phyloP scores from a whole-genome alignment of 2,329 filamentous ascomycete genomes.

The Elsinoe ampelina region DNA sequence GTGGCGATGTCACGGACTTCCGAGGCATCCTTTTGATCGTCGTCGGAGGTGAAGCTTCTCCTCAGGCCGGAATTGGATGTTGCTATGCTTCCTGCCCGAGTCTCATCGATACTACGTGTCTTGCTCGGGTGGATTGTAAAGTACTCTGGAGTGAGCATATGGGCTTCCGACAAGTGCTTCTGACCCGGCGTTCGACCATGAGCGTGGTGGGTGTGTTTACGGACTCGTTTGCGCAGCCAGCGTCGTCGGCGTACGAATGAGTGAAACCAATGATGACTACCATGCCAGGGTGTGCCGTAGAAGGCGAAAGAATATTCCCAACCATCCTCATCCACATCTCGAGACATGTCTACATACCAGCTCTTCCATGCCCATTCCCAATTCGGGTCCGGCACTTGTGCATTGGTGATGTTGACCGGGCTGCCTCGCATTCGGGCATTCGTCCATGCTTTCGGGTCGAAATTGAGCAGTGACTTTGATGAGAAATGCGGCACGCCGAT shows the following conservation, averaged over 20 bases:
- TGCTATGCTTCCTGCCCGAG: constrained; percentile 16
- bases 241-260: constrained; percentile 85
- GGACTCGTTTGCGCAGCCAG: constrained; percentile 75
- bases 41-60: constrained; percentile 28
- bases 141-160: constrained; percentile 67
- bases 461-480: constrained; percentile 67
- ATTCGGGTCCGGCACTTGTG: constrained; percentile 85
- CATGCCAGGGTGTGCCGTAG: constrained; percentile 61
- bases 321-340: constrained; percentile 76
- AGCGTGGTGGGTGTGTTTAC: constrained; percentile 41
- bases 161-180: constrained; percentile 42
- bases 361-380: constrained; percentile 81
- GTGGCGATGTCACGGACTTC: constrained; percentile 57
- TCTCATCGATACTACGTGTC: constrained; percentile 17
- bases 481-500: constrained; percentile 91
- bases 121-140: constrained; percentile 55
- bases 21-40: constrained; percentile 39
- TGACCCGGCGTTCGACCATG: constrained; percentile 29
- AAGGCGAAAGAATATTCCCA: constrained; percentile 97
- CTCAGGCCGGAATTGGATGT: constrained; percentile 12
- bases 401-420: constrained; percentile 66
- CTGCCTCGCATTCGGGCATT: constrained; percentile 48
- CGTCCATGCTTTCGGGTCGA: constrained; percentile 83
- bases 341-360: constrained; percentile 70
- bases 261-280: constrained; percentile 80